phyloP scores from a whole-genome alignment of 164 flowering plant genomes.

The Kalanchoe fedtschenkoi region DNA sequence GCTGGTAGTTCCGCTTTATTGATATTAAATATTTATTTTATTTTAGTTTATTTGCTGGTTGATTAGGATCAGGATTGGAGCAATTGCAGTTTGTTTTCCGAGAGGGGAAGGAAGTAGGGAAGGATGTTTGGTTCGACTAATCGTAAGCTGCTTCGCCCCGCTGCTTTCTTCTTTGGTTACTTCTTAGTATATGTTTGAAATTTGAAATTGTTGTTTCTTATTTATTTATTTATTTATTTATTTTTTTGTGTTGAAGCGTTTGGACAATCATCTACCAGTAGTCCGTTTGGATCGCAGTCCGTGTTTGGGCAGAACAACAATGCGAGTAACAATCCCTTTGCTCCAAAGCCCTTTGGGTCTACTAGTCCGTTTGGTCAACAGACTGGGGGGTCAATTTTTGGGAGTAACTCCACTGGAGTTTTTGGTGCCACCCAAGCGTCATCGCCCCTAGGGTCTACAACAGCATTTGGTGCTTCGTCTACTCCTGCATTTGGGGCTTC shows the following conservation, averaged over 20 bases:
- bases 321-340: slow-evolving; percentile 4
- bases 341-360: slow-evolving; percentile 1
- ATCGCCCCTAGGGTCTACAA: neutral
- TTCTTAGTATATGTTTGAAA: neutral
- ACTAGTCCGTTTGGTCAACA: slow-evolving; percentile 1
- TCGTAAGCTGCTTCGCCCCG: neutral
- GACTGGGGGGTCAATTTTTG: slow-evolving; percentile 8
- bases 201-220: no score
- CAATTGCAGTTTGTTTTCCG: no score
- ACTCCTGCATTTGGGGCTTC: slow-evolving; percentile 7
- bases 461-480: neutral
- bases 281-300: slow-evolving; percentile 2
- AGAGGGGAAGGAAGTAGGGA: neutral
- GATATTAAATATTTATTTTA: no score
- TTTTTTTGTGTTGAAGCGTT: neutral
- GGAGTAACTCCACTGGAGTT: slow-evolving; percentile 6
- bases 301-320: slow-evolving; percentile 8
- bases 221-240: no score
- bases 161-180: neutral
- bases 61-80: no score
- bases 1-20: no score
- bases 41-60: no score
- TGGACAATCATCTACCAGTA: slow-evolving; percentile 4
- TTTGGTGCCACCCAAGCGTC: slow-evolving; percentile 6
- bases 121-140: slow-evolving; percentile 5